phyloP scores from a whole-genome alignment of 768 basidiomycete genomes.

The Phanerochaete sordida region DNA sequence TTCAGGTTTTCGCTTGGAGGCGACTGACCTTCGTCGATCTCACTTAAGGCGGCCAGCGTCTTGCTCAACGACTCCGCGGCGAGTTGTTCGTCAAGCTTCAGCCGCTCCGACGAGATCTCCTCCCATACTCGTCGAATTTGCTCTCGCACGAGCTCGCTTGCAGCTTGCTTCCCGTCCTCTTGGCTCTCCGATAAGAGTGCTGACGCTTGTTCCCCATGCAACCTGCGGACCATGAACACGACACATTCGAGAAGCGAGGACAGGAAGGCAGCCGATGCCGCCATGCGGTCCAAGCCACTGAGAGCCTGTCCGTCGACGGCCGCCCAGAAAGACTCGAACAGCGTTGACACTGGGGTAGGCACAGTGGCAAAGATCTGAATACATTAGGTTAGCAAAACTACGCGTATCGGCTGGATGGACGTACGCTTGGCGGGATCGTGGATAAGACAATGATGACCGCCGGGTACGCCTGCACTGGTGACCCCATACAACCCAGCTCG shows the following conservation, averaged over 20 bases:
- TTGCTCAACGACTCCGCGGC: conserved; percentile 45
- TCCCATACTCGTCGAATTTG: conserved; percentile 49
- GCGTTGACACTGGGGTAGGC: conserved; percentile 35
- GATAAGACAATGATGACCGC: conserved; percentile 77
- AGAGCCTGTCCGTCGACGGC: conserved; percentile 70
- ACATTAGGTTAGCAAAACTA: conserved; percentile 14
- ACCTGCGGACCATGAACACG: conserved; percentile 50
- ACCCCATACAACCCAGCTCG: conserved; percentile 72
- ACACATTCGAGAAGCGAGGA: conserved; percentile 68
- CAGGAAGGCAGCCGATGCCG: conserved; percentile 61
- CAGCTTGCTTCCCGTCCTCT: conserved; percentile 5
- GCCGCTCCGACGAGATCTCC: conserved; percentile 36
- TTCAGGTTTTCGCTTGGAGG: neutral
- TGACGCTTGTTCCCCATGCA: conserved; percentile 25
- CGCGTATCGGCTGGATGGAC: conserved; percentile 16
- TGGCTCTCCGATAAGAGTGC: neutral
- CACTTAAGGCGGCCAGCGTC: conserved; percentile 29
- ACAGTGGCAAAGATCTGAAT: conserved; percentile 17
- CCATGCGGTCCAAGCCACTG: conserved; percentile 49
- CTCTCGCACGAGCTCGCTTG: conserved; percentile 34
- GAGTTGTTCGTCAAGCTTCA: conserved; percentile 44
- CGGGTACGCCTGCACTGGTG: conserved; percentile 79
- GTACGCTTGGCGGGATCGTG: conserved; percentile 68
- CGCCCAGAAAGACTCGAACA: conserved; percentile 82
- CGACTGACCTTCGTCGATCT: conserved; percentile 24